Base-by-base conservation (phyloP, 805 yeast species). In the Starmerella apis region DNA sequence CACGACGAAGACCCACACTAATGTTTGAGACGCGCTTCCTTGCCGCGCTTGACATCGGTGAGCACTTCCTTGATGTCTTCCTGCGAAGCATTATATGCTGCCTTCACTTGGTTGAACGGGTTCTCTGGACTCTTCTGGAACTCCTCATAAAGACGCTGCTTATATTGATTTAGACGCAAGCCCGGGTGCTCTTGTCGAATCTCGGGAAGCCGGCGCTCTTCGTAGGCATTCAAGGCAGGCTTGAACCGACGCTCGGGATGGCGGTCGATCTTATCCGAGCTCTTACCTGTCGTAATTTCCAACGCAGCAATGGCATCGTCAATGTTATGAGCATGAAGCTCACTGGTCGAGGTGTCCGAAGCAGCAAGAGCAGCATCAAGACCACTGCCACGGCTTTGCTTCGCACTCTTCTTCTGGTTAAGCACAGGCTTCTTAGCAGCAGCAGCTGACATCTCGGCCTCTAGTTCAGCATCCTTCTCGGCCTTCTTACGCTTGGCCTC, bases 231-330 rank as follows among this genome's bases (percentile, higher is more conserved):
- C 50, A 71, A 71, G 0, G 94, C 94, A 23, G 90, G 86, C 69
- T 84, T 85, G 67, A 81, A 83, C 62, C 95, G 76, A 67, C 94
- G 77, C 70, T 85, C 95, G 9, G 95, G 94, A 59, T 85, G 95
- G 65, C 86, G 79, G 53, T 85, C 95, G 47, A 85, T 71, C 53
- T 59, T 61, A 36, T 56, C 62, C 16, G 54, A 9, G 53, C 68
- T 68, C 37, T 69, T 66, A 28, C 81, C 80, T 42, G 70, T 75
- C 11, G 87, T 75, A 65, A 85, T 71, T 4, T 84, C 73, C 61
- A 85, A 71, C 3, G 94, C 94, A 48, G 83, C 86, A 54, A 85
- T 69, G 2, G 90, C 92, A 60, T 76, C 77, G 56, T 85, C 94
- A 41, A 85, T 72, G 62, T 88, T 88, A 55, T 77, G 72, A 5